Evolutionary conservation across 495 filamentous ascomycete genomes (phyloP), one percentile per base, ranked within the genome.

Genomic region (Antarctomyces pellizariae): DNA sequence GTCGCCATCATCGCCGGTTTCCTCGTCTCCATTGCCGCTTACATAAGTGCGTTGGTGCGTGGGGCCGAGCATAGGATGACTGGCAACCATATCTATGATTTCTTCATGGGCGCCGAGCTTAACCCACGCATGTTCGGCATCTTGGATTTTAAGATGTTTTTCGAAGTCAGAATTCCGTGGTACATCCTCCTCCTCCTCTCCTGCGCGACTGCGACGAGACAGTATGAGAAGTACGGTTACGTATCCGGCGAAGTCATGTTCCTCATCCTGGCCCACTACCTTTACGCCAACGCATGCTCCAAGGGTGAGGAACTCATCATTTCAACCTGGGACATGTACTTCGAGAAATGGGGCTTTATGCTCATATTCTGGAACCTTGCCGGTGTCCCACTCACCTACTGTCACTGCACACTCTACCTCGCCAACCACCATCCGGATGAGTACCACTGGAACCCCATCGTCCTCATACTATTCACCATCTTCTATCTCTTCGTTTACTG

Each of bases 291-390:
- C 49, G 86, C 89, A 23, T 92, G 82, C 56, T 69, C 74, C 37
- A 97, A 97, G 54, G 86, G 77, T 26, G 86, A 97, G 55, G 80
- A 97, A 55, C 64, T 79, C 41, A 92, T 97, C 52, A 59, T 78
- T 25, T 75, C 76, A 6, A 90, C 84, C 11, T 97, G 84, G 74
- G 86, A 97, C 48, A 93, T 97, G 78, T 92, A 90, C 60, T 83
- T 84, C 45, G 86, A 97, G 59, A 97, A 97, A 59, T 92, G 82
- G 78, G 86, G 86, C 39, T 97, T 95, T 57, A 92, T 97, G 84
- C 63, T 97, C 29, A 92, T 92, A 50, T 97, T 97, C 66, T 97
- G 86, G 86, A 97, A 97, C 53, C 56, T 97, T 45, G 80, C 82
- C 30, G 86, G 86, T 36, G 86, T 97, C 10, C 86, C 86, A 8